Evolutionary conservation across 2,329 filamentous ascomycete species (phyloP), one percentile per base, ranked within the genome.

Genomic region (Penicillium sp.): DNA sequence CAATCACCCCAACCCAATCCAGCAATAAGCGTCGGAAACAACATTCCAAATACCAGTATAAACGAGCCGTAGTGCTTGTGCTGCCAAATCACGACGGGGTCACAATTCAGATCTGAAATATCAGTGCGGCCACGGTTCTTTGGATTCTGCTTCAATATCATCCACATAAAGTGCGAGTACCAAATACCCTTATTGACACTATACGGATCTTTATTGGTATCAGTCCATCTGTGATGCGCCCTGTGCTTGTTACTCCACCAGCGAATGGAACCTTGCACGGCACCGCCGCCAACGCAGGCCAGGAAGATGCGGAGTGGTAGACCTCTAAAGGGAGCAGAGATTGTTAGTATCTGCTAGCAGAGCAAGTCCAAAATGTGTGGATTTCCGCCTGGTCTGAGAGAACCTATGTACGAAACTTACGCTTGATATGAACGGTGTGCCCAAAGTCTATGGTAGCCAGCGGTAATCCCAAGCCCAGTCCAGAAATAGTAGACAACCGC

Each of bases 141-240:
- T 62, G 90, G 89, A 30, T 30, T 30, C 79, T 94, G 90, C 82
- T 92, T 92, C 82, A 95, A 85, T 68, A 95, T 76, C 89, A 95
- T 93, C 90, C 90, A 94, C 66, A 90, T 90, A 57, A 94, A 79
- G 77, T 91, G 87, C 54, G 83, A 91, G 82, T 92, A 92, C 64
- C 90, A 76, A 51, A 93, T 81, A 64, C 90, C 90, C 81, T 95
- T 94, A 76, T 89, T 86, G 65, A 94, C 90, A 26, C 88, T 91
- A 80, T 95, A 94, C 48, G 90, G 90, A 65, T 95, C 90, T 80
- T 94, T 94, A 42, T 91, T 88, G 68, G 90, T 95, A 71, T 95
- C 90, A 78, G 90, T 94, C 74, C 93, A 95, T 68, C 90, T 84
- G 81, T 95, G 90, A 74, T 95, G 90, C 67, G 90, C 88, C 64